Conservation (phyloP, 1,284 basidiomycete species). For the Peniophora sp. region DNA sequence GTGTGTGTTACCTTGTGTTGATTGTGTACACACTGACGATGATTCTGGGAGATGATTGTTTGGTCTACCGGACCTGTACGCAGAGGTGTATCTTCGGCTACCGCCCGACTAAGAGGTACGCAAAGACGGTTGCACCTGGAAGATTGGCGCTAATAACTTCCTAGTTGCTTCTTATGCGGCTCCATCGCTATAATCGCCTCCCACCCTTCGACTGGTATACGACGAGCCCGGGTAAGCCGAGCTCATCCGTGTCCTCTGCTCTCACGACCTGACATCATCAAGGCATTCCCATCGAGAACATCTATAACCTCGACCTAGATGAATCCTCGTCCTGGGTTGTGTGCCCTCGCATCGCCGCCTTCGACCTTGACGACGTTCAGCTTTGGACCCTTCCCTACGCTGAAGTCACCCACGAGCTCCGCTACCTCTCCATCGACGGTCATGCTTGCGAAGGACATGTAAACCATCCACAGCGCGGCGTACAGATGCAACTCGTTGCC, state of each 20-base stretch:
- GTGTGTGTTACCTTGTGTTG: neutral
- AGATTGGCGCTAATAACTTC: neutral
- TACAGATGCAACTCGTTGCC: conserved; percentile 71
- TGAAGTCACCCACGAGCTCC: conserved; percentile 79
- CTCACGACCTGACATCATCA: conserved; percentile 1
- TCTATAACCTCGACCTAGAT: conserved; percentile 90
- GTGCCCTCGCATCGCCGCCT: conserved; percentile 79
- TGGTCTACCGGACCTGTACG: conserved; percentile 52
- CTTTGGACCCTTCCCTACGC: conserved; percentile 56
- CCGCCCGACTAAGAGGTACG: conserved; percentile 56
- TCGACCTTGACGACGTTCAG: conserved; percentile 96
- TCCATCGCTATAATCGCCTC: conserved; percentile 78
- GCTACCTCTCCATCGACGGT: conserved; percentile 90
- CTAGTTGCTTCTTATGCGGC: conserved; percentile 87
- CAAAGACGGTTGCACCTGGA: neutral
- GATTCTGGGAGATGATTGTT: conserved; percentile 40
- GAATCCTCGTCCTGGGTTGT: conserved; percentile 91
- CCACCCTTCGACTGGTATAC: conserved; percentile 55
- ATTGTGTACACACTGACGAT: conserved; percentile 4
- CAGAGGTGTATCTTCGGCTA: conserved; percentile 77
- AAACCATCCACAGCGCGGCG: conserved; percentile 67
- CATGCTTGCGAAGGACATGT: conserved; percentile 74
- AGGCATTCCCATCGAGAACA: conserved; percentile 56
- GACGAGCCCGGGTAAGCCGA: conserved; percentile 61
- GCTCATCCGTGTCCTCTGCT: neutral